Percentiles rank a stretch among this genome's conserved stretches.
Conservation (phyloP, 306 rosid genomes). For the Rosa persica region DNA sequence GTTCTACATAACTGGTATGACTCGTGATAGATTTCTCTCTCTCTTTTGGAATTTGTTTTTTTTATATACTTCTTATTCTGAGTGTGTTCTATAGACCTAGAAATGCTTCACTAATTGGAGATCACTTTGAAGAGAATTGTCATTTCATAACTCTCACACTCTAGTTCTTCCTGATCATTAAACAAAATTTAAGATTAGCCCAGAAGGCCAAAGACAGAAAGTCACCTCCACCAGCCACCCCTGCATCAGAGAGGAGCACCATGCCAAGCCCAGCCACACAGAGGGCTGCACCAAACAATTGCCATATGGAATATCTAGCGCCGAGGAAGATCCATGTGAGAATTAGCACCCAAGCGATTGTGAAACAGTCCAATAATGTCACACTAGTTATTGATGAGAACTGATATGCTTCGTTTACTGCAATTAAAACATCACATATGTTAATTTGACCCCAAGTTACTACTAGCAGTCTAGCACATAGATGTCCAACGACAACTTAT, state of each 20-base stretch:
- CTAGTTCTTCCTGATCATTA: not conserved
- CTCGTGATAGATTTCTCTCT: not conserved
- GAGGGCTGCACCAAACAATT: slow-evolving; percentile 48
- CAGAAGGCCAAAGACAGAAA: slow-evolving; percentile 9
- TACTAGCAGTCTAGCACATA: not conserved
- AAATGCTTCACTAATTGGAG: not conserved
- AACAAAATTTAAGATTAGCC: not conserved
- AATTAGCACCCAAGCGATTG: slow-evolving; percentile 60
- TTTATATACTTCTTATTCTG: not conserved
- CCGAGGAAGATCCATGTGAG: slow-evolving; percentile 61
- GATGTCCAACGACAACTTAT: not conserved
- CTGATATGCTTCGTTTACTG: slow-evolving; percentile 74
- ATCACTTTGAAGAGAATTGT: not conserved
- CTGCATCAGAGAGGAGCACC: slow-evolving; percentile 68
- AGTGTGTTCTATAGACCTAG: not conserved
- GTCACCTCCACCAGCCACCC: slow-evolving; percentile 57
- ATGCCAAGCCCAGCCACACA: slow-evolving; percentile 63
- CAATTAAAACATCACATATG: slow-evolving; percentile 8
- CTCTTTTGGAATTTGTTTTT: not conserved
- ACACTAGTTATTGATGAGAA: slow-evolving; percentile 67
- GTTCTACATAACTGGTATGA: not conserved
- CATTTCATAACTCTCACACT: not conserved
- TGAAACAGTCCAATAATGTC: slow-evolving; percentile 62
- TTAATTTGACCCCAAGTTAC: not conserved
- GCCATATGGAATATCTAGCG: slow-evolving; percentile 61